phyloP scores from a whole-genome alignment of 2,329 filamentous ascomycete genomes.

The Colletotrichum sp. region DNA sequence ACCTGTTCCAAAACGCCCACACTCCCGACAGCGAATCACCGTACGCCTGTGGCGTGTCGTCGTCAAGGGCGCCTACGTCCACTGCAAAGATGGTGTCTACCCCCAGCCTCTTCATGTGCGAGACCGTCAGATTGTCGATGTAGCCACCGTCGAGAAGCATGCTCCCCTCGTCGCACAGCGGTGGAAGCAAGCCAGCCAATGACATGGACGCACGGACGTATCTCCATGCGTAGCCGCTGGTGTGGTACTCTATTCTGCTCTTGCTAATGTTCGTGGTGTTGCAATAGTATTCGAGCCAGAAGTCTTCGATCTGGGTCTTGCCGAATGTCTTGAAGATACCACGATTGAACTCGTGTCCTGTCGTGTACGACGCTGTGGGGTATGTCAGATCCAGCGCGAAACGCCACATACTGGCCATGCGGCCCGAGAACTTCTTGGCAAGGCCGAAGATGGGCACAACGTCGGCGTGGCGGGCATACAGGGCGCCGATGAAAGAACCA shows the following conservation, averaged over 20 bases:
- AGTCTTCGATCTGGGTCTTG: conserved; percentile 96
- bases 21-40: conserved; percentile 94
- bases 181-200: conserved; percentile 87
- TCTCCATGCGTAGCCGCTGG: conserved; percentile 95
- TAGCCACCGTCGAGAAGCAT: conserved; percentile 98
- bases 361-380: conserved; percentile 95
- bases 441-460: conserved; percentile 96
- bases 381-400: conserved; percentile 96
- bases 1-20: conserved; percentile 94
- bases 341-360: conserved; percentile 97
- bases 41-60: conserved; percentile 89
- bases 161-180: conserved; percentile 93
- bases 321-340: conserved; percentile 99
- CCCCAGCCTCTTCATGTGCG: conserved; percentile 94
- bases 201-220: conserved; percentile 98
- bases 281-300: conserved; percentile 99
- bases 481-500: conserved; percentile 89
- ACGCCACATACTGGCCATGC: conserved; percentile 99
- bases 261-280: conserved; percentile 99
- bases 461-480: conserved; percentile 96
- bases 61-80: conserved; percentile 91
- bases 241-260: conserved; percentile 89
- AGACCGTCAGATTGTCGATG: conserved; percentile 94
- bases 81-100: conserved; percentile 95
- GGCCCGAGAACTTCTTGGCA: conserved; percentile 94